A percentile compares a stretch with the other conserved stretches of the same genome.
phyloP scores from a whole-genome alignment of 805 yeast genomes.

The Candida argentea region DNA sequence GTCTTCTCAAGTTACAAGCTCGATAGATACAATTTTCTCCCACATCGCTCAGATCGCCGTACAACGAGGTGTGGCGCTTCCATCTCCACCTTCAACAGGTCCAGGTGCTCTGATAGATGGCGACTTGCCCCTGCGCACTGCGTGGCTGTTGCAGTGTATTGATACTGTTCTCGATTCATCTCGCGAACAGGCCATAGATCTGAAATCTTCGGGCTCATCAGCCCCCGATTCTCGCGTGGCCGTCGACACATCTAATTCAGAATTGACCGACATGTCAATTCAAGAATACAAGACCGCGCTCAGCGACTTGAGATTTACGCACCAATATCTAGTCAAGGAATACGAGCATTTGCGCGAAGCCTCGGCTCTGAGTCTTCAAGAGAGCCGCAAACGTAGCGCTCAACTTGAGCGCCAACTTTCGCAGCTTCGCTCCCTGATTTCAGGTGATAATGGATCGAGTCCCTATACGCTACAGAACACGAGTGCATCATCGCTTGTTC shows the following conservation, averaged over 20 bases:
- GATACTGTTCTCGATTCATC: slow-evolving; percentile 14
- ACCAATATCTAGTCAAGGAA: slow-evolving; percentile 56
- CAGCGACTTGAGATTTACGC: slow-evolving; percentile 61
- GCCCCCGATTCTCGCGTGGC: slow-evolving; percentile 3
- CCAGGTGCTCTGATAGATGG: too few species aligned
- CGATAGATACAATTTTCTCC: slow-evolving; percentile 36
- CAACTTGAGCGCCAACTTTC: slow-evolving; percentile 41
- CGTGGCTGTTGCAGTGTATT: slow-evolving; percentile 32
- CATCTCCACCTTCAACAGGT: slow-evolving; percentile 16
- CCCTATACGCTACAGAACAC: slow-evolving; percentile 2
- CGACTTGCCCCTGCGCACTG: slow-evolving; percentile 14
- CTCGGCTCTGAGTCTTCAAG: slow-evolving; percentile 42
- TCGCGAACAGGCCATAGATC: background rate
- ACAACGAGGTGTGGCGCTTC: slow-evolving; percentile 30
- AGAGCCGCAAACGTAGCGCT: slow-evolving; percentile 39
- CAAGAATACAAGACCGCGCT: slow-evolving; percentile 46
- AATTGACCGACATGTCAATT: slow-evolving; percentile 12
- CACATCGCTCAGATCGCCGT: slow-evolving; percentile 39
- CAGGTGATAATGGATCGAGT: background rate
- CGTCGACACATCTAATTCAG: background rate
- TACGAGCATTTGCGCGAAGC: slow-evolving; percentile 56
- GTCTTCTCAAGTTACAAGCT: slow-evolving; percentile 7
- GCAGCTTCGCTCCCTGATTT: slow-evolving; percentile 8
- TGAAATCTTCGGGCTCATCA: slow-evolving; percentile 15
- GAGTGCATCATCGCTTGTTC: too few species aligned